phyloP scores from a whole-genome alignment of 2,329 filamentous ascomycete genomes.

The Meredithiella fracta region DNA sequence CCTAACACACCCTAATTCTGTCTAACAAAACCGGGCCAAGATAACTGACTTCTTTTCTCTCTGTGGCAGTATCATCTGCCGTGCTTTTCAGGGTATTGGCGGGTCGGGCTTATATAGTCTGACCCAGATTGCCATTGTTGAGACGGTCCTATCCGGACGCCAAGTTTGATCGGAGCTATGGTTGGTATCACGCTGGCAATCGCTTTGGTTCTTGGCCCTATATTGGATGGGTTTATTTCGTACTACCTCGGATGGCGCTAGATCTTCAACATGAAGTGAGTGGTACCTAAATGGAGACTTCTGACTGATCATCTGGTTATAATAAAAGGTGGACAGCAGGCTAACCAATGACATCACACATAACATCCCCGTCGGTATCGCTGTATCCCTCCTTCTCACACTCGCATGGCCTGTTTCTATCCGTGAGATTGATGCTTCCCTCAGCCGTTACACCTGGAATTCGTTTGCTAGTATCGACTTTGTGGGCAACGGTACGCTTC shows the following conservation, averaged over 20 bases:
- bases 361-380: slow-evolving; percentile 32
- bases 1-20: not conserved
- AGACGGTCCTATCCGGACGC: slow-evolving; percentile 36
- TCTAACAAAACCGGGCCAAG: not conserved
- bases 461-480: slow-evolving; percentile 35
- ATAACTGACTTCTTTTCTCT: not conserved
- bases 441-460: slow-evolving; percentile 20
- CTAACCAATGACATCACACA: not conserved
- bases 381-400: slow-evolving; percentile 27
- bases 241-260: slow-evolving; percentile 39
- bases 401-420: slow-evolving; percentile 13
- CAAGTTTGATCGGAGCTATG: slow-evolving; percentile 37
- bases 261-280: slow-evolving; percentile 46
- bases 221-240: slow-evolving; percentile 40
- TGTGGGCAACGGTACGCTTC: slow-evolving; percentile 32
- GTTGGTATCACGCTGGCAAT: slow-evolving; percentile 39
- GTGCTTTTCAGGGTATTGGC: slow-evolving; percentile 43
- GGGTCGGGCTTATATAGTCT: slow-evolving; percentile 46
- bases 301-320: no score
- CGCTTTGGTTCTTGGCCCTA: slow-evolving; percentile 41
- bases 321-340: not conserved
- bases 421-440: slow-evolving; percentile 6
- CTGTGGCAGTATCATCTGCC: slow-evolving; percentile 34
- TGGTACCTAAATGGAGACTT: not conserved
- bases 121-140: slow-evolving; percentile 39